Evolutionary conservation across 2,329 filamentous ascomycete species (phyloP).

Genomic region (Paradendryphiella salina): DNA sequence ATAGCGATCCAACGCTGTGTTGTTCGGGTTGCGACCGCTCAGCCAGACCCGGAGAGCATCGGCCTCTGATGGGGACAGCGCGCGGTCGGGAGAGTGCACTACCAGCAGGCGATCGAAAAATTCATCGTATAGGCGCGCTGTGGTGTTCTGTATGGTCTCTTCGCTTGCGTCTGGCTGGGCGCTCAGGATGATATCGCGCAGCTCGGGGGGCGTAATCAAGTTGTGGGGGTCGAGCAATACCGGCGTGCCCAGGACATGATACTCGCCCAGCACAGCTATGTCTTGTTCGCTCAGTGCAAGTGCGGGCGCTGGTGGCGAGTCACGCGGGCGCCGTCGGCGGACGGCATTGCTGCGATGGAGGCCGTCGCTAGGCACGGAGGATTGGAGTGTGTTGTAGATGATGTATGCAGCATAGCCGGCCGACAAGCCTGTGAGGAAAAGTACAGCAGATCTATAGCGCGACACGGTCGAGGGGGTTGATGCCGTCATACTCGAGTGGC

Average conservation of each 20-base stretch:
- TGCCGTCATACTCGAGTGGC: constrained; percentile 33
- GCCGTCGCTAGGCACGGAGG: constrained; percentile 25
- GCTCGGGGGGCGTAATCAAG: constrained; percentile 24
- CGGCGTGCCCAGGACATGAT: constrained; percentile 30
- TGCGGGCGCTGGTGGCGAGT: constrained; percentile 19
- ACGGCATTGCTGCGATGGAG: constrained; percentile 71
- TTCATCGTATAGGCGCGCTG: constrained; percentile 34
- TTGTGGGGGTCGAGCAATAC: constrained; percentile 30
- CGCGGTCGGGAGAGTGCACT: constrained; percentile 23
- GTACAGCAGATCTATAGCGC: constrained; percentile 53
- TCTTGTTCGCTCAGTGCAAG: constrained; percentile 25
- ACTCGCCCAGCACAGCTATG: constrained; percentile 29
- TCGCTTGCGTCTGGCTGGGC: constrained; percentile 24
- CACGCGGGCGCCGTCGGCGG: constrained; percentile 52
- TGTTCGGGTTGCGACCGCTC: constrained; percentile 20
- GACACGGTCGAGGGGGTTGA: constrained; percentile 41
- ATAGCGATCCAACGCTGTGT: not conserved
- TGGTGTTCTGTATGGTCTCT: constrained; percentile 26
- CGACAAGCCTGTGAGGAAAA: constrained; percentile 61
- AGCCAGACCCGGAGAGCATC: constrained; percentile 27
- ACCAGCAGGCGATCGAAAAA: constrained; percentile 39
- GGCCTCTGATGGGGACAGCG: constrained; percentile 25
- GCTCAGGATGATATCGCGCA: constrained; percentile 28
- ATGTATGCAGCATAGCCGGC: constrained; percentile 63
- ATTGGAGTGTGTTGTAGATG: constrained; percentile 54